phyloP scores from a whole-genome alignment of 805 yeast species.

The Martiniozyma abietophila region DNA sequence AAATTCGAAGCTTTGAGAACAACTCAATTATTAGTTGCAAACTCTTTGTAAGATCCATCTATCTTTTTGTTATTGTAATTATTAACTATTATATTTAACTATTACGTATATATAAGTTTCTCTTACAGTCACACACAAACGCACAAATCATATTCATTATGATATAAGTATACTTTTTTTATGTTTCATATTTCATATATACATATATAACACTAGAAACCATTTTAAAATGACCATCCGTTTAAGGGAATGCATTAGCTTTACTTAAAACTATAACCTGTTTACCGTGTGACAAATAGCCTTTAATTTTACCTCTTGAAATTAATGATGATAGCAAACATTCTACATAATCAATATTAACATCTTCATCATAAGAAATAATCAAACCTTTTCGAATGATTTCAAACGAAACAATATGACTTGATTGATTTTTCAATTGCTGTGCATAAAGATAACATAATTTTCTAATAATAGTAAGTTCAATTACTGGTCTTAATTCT shows the following conservation, averaged over 20 bases:
- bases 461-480: slow-evolving; percentile 41
- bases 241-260: slow-evolving; percentile 18
- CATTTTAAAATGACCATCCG: too few relatives aligned
- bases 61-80: too few relatives aligned
- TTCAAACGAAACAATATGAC: slow-evolving; percentile 10
- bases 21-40: slow-evolving; percentile 88
- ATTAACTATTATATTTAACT: too few relatives aligned
- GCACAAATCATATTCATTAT: too few relatives aligned
- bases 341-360: slow-evolving; percentile 47
- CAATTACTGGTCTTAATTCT: slow-evolving; percentile 29
- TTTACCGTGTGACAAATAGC: slow-evolving; percentile 73
- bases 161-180: too few relatives aligned
- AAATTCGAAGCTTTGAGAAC: slow-evolving; percentile 93
- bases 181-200: too few relatives aligned
- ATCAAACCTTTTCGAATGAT: slow-evolving; percentile 9
- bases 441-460: slow-evolving; percentile 26
- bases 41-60: slow-evolving; percentile 36
- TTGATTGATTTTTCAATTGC: slow-evolving; percentile 21
- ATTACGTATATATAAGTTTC: too few relatives aligned
- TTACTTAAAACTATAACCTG: slow-evolving; percentile 69
- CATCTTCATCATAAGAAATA: slow-evolving; percentile 16
- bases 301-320: slow-evolving; percentile 52
- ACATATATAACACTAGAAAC: too few relatives aligned
- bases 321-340: slow-evolving; percentile 62
- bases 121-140: too few relatives aligned